Evolutionary conservation across 805 yeast species (phyloP).

Genomic region (Cyberlindnera mrakii): DNA sequence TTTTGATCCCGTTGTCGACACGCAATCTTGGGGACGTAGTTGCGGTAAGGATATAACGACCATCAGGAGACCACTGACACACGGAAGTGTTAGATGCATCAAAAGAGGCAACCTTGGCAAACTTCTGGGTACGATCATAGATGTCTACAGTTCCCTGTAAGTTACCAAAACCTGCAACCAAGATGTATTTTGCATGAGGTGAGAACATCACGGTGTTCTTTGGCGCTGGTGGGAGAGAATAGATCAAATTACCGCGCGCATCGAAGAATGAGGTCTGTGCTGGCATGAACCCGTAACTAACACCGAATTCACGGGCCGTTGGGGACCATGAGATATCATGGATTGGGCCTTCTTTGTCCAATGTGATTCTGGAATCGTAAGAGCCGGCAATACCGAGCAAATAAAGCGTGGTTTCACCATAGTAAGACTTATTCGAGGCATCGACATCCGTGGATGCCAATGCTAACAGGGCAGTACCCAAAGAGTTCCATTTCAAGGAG

Average conservation of each 20-base stretch:
- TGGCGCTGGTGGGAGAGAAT: constrained; percentile 78
- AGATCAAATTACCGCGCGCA: constrained; percentile 83
- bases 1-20: constrained; percentile 90
- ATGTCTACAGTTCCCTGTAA: constrained; percentile 95
- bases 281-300: constrained; percentile 96
- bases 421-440: constrained; percentile 86
- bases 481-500: constrained; percentile 84
- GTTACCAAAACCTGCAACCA: constrained; percentile 97
- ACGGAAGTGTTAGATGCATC: constrained; percentile 95
- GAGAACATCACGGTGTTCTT: constrained; percentile 88
- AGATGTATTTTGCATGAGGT: constrained; percentile 86
- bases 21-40: constrained; percentile 95
- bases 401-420: constrained; percentile 93
- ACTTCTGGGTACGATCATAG: constrained; percentile 84
- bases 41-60: constrained; percentile 87
- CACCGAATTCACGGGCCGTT: constrained; percentile 93
- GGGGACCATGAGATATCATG: constrained; percentile 98
- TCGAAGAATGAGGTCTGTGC: constrained; percentile 92
- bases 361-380: constrained; percentile 79
- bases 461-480: constrained; percentile 92
- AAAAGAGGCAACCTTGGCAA: constrained; percentile 70
- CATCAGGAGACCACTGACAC: constrained; percentile 98
- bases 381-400: constrained; percentile 88
- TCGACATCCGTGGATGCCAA: constrained; percentile 95
- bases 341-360: constrained; percentile 92